Evolutionary conservation across 768 basidiomycete genomes (phyloP), one percentile per base, ranked within the genome.

Genomic region (Sistotremastrum niveocremeum): DNA sequence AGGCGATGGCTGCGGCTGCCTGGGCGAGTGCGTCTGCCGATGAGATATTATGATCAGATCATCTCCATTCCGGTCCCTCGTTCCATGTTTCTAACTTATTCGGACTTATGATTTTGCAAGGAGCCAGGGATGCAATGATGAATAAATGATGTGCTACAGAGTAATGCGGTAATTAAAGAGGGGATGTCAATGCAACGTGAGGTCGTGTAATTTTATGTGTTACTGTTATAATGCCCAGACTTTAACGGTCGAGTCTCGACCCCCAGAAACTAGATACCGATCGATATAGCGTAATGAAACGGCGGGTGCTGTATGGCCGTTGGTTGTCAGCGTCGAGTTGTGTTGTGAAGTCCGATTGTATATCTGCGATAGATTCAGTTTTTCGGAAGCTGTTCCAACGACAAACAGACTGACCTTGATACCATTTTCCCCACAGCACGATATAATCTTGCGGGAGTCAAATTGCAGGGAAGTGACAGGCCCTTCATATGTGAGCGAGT

Each of bases 331-430:
- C 30, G 82, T 75, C 7, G 88, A 84, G 49, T 90, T 81, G 56
- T 93, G 85, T 69, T 83, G 79, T 51, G 80, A 88, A 6, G 90
- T 97, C 31, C 95, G 83, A 61, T 98, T 99, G 65, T 91, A 98
- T 34, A 93, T 75, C 89, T 93, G 56, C 0, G 38, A 39, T 46
- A 28, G 41, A 44, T 38, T 36, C 31, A 32, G 37, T 34, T 38
- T 34, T 48, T 37, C 42, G 11, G 31, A 4, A n/a, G 46, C 44
- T 2, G 40, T 28, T 32, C n/a, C 11, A 29, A 29, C 8, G 28
- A 49, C 11, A 37, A 46, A 36, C 40, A 41, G 42, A 49, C 63
- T 48, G 52, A 90, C 90, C 74, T 93, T 90, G 50, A 91, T 69
- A 9, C 84, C 87, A 56, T 95, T 95, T 63, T 97, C 93, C 7